Base-by-base conservation (phyloP, 805 yeast genomes). In the Maudiozyma barnettii region DNA sequence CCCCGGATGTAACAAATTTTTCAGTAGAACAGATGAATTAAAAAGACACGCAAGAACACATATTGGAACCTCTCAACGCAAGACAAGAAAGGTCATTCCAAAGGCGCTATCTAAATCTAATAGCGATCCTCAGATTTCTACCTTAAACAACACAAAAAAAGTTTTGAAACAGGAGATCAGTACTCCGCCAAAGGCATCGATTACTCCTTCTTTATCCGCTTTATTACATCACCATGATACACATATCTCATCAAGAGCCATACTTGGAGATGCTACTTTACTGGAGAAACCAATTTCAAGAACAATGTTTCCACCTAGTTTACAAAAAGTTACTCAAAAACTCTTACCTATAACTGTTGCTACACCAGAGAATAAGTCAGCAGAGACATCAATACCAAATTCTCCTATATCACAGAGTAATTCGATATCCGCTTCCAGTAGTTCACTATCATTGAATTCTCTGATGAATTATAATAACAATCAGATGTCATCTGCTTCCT, bases 41-140 rank as follows among this genome's bases (percentile, higher is more conserved):
- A 83, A 88, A 16, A 73, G 91, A 59, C 91, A 83, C 60, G 69
- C 77, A 42, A 70, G 89, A 49, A 83, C 82, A 48, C 90, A 84
- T 61, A 77, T 81, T 10, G 46, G 47, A 20, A 44, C 37, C 3
- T 42, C 49, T 19, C 49, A 47, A 39, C 39, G 50, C 31, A 52
- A 45, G 21, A 37, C 45, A 18, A 50, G 45, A 12, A 49, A 44
- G 41, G 29, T 50, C 12, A 41, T 33, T 19, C n/a, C 43, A 26
- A 22, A 22, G 29, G 9, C 8, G 10, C 30, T 6, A 9, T 26
- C 30, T 9, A 26, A 26, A 26, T 26, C 14, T 2, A 46, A 37
- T 31, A 19, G 31, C 13, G 39, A 10, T 5, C 38, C 23, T 22
- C 33, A 16, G 23, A 33, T 37, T 21, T 14, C 23, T n/a, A 8